Evolutionary conservation across 1,284 basidiomycete species (phyloP).

Genomic region (Inonotus hispidus): DNA sequence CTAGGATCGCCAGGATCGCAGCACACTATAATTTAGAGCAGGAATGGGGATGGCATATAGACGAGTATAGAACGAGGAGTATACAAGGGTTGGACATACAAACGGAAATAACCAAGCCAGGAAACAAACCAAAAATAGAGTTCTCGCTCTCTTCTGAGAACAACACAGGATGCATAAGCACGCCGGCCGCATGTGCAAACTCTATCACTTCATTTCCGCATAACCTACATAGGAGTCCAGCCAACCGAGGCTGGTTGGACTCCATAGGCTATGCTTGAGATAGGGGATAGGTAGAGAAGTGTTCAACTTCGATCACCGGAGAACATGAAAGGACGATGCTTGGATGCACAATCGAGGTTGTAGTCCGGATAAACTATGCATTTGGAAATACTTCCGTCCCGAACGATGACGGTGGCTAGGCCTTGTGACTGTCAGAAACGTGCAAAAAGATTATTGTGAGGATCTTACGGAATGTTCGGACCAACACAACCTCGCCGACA

Average conservation of each 20-base stretch:
- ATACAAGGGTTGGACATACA: too few relatives aligned
- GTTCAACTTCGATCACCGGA: background rate
- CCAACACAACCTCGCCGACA: constrained; percentile 5
- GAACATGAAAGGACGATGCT: background rate
- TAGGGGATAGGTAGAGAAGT: background rate
- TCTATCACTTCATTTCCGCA: background rate
- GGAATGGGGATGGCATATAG: too few relatives aligned
- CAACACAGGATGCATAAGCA: background rate
- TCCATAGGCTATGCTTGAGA: background rate
- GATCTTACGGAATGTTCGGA: constrained; percentile 1
- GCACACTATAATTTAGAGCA: too few relatives aligned
- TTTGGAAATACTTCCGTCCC: background rate
- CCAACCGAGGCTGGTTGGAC: background rate
- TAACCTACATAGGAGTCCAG: background rate
- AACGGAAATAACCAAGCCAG: background rate
- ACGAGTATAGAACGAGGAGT: too few relatives aligned
- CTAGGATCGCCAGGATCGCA: too few relatives aligned
- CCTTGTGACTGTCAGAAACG: background rate
- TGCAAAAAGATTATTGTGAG: background rate
- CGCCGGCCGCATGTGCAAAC: background rate
- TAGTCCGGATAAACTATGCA: background rate
- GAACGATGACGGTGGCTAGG: background rate
- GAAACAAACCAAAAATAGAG: background rate
- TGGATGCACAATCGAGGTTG: background rate
- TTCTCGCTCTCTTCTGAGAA: background rate